Conservation (phyloP, 768 basidiomycete species). For the Rhodotorula taiwanensis region DNA sequence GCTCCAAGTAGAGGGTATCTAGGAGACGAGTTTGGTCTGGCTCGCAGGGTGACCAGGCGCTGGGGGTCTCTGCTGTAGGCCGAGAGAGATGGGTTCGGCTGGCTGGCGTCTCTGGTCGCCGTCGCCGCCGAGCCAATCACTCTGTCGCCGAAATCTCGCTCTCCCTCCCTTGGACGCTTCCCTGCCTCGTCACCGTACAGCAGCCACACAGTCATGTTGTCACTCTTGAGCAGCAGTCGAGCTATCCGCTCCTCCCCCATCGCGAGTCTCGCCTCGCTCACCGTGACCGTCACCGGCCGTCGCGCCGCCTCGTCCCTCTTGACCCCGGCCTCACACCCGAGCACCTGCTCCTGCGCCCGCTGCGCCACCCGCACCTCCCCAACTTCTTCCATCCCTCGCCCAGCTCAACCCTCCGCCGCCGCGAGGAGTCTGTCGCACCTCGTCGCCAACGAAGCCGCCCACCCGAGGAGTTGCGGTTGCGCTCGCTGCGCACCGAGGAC, state of each 20-base stretch:
- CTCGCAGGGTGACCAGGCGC: not conserved
- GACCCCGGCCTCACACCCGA: conserved; percentile 20
- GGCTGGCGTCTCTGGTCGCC: not conserved
- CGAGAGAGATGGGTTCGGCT: not conserved
- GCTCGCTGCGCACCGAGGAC: conserved; percentile 13
- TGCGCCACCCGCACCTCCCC: conserved; percentile 23
- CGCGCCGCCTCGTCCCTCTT: conserved; percentile 11
- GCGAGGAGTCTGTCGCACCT: conserved; percentile 5
- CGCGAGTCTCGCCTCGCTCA: not conserved
- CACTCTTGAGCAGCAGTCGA: no score
- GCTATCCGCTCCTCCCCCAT: not conserved
- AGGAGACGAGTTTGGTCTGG: not conserved
- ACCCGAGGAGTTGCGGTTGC: conserved; percentile 30
- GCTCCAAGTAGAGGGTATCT: no score
- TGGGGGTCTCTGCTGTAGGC: not conserved
- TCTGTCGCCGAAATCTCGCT: no score
- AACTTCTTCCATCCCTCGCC: conserved; percentile 11
- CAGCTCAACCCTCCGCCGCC: conserved; percentile 1
- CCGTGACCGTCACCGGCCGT: not conserved
- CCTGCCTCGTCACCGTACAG: no score
- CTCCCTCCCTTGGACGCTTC: no score
- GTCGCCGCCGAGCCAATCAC: not conserved
- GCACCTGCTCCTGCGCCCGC: conserved; percentile 28
- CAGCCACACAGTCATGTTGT: conserved; percentile 2
- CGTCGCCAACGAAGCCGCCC: conserved; percentile 6